phyloP scores from a whole-genome alignment of 768 basidiomycete species.

The Tricholoma sp. region DNA sequence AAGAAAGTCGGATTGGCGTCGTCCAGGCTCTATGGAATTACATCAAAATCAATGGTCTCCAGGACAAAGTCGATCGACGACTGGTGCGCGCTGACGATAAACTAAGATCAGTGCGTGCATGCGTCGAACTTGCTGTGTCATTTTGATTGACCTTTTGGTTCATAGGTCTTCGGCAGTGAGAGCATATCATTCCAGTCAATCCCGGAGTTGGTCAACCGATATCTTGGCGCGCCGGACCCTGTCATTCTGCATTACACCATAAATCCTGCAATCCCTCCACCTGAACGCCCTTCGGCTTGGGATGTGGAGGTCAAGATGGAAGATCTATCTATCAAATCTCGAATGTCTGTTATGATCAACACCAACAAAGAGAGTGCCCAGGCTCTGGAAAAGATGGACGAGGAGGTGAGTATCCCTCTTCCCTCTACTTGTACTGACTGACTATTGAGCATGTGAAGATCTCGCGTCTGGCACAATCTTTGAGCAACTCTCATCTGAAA shows the following conservation, averaged over 20 bases:
- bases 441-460: not conserved
- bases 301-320: constrained; percentile 89
- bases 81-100: constrained; percentile 65
- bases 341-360: constrained; percentile 68
- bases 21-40: constrained; percentile 89
- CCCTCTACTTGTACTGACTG: not conserved
- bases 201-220: constrained; percentile 82
- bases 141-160: not conserved
- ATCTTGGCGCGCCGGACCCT: constrained; percentile 72
- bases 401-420: constrained; percentile 57
- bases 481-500: constrained; percentile 85
- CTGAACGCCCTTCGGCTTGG: constrained; percentile 73
- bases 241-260: constrained; percentile 74
- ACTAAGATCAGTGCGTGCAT: constrained; percentile 50
- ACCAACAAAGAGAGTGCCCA: constrained; percentile 68
- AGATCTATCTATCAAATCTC: constrained; percentile 65
- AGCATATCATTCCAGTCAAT: constrained; percentile 71
- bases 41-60: constrained; percentile 77
- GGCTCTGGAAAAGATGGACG: constrained; percentile 71
- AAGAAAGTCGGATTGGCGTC: constrained; percentile 78
- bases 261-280: constrained; percentile 55
- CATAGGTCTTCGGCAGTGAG: constrained; percentile 69
- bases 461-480: constrained; percentile 71
- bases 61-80: constrained; percentile 77
- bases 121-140: not conserved